Evolutionary conservation across 768 basidiomycete species (phyloP).

Genomic region (Mycena amicta): DNA sequence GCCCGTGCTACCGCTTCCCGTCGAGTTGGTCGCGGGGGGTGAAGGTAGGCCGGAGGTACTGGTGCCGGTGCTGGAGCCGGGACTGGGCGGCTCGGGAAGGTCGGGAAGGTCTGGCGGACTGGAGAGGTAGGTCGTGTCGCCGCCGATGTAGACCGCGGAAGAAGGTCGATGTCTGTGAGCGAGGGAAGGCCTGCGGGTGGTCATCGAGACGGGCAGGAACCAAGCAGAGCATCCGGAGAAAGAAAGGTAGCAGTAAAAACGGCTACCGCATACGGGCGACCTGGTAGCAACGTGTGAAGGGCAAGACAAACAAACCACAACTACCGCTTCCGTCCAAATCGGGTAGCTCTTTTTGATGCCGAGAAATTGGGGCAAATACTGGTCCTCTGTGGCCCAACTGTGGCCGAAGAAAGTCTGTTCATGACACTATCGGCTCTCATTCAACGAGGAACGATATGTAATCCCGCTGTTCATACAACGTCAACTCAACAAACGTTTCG

Average conservation of each 20-base stretch:
- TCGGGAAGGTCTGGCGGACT: conserved; percentile 58
- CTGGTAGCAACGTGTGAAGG: conserved; percentile 18
- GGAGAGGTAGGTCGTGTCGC: conserved; percentile 38
- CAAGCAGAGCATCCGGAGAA: conserved; percentile 20
- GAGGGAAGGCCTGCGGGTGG: conserved; percentile 47
- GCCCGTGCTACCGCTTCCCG: conserved; percentile 76
- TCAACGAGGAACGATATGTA: too few species aligned
- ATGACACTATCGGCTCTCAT: too few species aligned
- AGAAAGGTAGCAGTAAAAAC: not conserved
- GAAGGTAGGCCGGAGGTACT: conserved; percentile 72
- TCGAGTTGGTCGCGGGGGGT: conserved; percentile 85
- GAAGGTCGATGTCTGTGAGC: conserved; percentile 53
- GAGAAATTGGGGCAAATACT: too few species aligned
- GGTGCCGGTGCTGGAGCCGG: conserved; percentile 47
- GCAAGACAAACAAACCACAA: conserved; percentile 6
- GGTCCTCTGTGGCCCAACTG: too few species aligned
- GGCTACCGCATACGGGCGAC: conserved; percentile 15
- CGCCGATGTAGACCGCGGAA: conserved; percentile 63
- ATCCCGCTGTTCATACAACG: too few species aligned
- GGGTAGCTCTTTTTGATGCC: conserved; percentile 9
- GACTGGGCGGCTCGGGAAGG: conserved; percentile 73
- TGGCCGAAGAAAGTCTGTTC: too few species aligned
- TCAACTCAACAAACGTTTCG: too few species aligned
- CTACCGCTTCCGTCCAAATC: conserved; percentile 16
- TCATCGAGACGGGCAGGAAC: conserved; percentile 39